Evolutionary conservation across 768 basidiomycete genomes (phyloP).

Genomic region (Hortiboletus flavorubellus): DNA sequence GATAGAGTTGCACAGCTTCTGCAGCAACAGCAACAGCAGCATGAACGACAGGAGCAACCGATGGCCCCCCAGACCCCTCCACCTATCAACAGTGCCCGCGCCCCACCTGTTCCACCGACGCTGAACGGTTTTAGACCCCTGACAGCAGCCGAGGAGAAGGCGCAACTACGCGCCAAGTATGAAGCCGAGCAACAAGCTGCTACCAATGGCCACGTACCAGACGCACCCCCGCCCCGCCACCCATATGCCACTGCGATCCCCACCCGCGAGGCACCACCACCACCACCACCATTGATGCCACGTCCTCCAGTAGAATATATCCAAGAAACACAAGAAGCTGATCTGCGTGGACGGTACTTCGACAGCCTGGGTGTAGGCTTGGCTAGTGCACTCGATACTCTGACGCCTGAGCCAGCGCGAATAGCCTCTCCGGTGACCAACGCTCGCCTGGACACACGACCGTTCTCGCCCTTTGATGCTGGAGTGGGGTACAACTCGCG

Average conservation of each 20-base stretch:
- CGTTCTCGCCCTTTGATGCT: slow-evolving; percentile 48
- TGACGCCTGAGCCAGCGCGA: slow-evolving; percentile 18
- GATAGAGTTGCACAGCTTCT: slow-evolving; percentile 39
- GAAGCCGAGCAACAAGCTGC: slow-evolving; percentile 48
- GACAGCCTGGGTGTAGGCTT: slow-evolving; percentile 22
- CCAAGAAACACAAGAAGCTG: slow-evolving; percentile 75
- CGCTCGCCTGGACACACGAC: slow-evolving; percentile 35
- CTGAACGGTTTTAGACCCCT: slow-evolving; percentile 34
- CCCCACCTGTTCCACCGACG: slow-evolving; percentile 30
- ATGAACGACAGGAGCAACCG: slow-evolving; percentile 9
- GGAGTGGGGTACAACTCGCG: slow-evolving; percentile 22
- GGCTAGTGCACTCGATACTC: slow-evolving; percentile 35
- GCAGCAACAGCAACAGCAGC: slow-evolving; percentile 13
- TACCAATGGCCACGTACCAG: slow-evolving; percentile 23
- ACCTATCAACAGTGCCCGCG: slow-evolving; percentile 25
- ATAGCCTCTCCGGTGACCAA: slow-evolving; percentile 12
- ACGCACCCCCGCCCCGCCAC: slow-evolving; percentile 8
- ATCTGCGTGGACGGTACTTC: slow-evolving; percentile 50
- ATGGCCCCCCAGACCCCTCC: slow-evolving; percentile 26
- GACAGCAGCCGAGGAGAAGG: slow-evolving; percentile 81
- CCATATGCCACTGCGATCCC: slow-evolving; percentile 16
- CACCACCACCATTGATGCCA: slow-evolving; percentile 74
- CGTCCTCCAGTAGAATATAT: slow-evolving; percentile 79
- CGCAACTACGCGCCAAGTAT: slow-evolving; percentile 58
- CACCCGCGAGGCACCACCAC: slow-evolving; percentile 40